Evolutionary conservation across 257 asterid genomes (phyloP).

Genomic region (Capsicum baccatum): DNA sequence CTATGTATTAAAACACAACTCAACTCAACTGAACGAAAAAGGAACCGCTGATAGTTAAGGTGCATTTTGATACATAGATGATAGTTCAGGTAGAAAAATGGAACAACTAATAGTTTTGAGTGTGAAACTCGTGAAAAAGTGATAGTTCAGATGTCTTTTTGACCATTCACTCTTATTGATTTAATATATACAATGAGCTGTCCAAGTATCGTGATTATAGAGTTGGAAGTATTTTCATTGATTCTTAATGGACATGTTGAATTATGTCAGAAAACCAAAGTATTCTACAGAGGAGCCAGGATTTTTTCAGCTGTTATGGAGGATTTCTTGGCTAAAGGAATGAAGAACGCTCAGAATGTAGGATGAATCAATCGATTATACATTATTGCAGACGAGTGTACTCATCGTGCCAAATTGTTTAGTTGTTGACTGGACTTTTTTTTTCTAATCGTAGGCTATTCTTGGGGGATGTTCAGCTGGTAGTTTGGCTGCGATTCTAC

Average conservation of each 20-base stretch:
- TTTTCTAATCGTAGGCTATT: constrained; percentile 37
- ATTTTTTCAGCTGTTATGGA: constrained; percentile 46
- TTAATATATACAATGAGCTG: not conserved
- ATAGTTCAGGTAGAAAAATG: no score
- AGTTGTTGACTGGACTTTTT: constrained; percentile 19
- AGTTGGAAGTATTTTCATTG: not conserved
- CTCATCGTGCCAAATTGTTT: not conserved
- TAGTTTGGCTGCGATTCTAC: constrained; percentile 50
- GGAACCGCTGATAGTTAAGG: no score
- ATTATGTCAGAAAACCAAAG: constrained; percentile 42
- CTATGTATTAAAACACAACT: no score
- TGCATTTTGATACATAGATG: no score
- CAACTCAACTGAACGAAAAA: no score
- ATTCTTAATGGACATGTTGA: not conserved
- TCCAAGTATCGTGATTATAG: not conserved
- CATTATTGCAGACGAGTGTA: not conserved
- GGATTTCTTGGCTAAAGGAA: constrained; percentile 52
- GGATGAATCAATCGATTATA: not conserved
- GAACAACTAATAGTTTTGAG: no score
- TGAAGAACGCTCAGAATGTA: constrained; percentile 53
- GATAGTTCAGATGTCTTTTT: no score
- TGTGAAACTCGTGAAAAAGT: no score
- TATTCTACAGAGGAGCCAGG: constrained; percentile 52
- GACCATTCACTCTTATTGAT: not conserved
- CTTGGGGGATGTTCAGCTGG: constrained; percentile 58